A percentile compares a stretch with the other conserved stretches of the same genome.
phyloP scores from a whole-genome alignment of 2,329 filamentous ascomycete genomes.

The Aspergillus arachidicola region DNA sequence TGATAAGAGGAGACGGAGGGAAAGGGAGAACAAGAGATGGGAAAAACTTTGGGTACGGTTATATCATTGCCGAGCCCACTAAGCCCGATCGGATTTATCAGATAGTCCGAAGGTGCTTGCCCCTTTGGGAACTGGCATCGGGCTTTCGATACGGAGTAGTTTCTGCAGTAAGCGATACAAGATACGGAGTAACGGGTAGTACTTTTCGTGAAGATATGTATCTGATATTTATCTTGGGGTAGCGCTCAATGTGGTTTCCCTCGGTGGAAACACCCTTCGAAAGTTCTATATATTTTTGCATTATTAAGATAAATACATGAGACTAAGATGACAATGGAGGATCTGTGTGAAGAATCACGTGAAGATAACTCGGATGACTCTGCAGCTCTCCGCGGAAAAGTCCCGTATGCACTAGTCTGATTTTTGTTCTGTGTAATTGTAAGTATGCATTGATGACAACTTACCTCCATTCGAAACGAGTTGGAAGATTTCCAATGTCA shows the following conservation, averaged over 20 bases:
- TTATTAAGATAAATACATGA: neutral
- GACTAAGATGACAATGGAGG: neutral
- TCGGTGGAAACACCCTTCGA: neutral
- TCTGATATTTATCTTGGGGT: neutral
- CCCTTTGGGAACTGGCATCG: conserved; percentile 14
- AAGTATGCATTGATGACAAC: too few species aligned
- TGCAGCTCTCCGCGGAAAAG: neutral
- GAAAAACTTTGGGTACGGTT: conserved; percentile 31
- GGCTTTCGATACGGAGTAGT: conserved; percentile 5
- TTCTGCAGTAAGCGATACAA: neutral
- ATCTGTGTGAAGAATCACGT: neutral
- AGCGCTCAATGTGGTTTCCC: neutral
- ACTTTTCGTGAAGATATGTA: neutral
- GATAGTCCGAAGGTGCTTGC: conserved; percentile 21
- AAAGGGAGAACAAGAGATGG: conserved; percentile 19
- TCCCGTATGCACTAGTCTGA: neutral
- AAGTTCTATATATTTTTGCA: neutral
- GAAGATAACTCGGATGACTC: neutral
- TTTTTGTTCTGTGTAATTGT: too few species aligned
- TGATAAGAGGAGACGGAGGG: conserved; percentile 15
- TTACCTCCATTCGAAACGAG: neutral
- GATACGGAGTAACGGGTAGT: neutral
- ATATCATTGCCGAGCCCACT: conserved; percentile 30
- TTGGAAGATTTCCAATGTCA: neutral
- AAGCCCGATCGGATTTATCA: conserved; percentile 30